These are phyloP conservation scores for Erythrobasidium yunnanense DNA, from an alignment of 768 basidiomycete genomes.

Conservation along the genomic window DNA sequence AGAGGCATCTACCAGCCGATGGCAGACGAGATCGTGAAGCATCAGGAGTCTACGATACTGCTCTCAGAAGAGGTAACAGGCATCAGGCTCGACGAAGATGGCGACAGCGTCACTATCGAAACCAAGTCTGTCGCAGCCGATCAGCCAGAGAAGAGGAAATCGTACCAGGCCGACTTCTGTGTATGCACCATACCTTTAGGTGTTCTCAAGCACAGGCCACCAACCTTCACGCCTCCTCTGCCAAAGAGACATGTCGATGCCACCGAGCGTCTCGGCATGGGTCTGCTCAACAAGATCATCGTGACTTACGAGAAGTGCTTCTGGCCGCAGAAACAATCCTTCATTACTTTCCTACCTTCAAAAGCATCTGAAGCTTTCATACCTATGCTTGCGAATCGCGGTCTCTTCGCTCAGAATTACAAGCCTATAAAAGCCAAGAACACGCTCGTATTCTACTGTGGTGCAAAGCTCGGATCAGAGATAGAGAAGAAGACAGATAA, in stretches of 20 bases:
- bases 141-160: not conserved
- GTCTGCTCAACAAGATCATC: conserved; percentile 22
- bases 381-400: not conserved
- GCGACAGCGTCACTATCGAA: not conserved
- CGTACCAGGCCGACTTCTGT: not conserved
- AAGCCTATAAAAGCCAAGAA: conserved; percentile 2
- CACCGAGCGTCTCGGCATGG: not conserved
- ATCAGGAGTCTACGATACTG: not conserved
- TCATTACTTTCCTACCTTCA: conserved; percentile 4
- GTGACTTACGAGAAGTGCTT: conserved; percentile 17
- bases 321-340: conserved; percentile 10
- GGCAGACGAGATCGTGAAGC: not conserved
- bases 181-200: conserved; percentile 19
- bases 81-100: conserved; percentile 2
- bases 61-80: not conserved
- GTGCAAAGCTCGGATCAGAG: not conserved
- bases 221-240: conserved; percentile 4
- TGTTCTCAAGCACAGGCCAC: conserved; percentile 7
- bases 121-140: not conserved
- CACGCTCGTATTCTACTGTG: conserved; percentile 20
- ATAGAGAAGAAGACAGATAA: conserved; percentile 17
- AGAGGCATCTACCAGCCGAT: conserved; percentile 10
- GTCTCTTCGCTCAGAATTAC: conserved; percentile 18
- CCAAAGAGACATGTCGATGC: conserved; percentile 1
- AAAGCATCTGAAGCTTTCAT: conserved; percentile 6